phyloP scores from a whole-genome alignment of 2,329 filamentous ascomycete genomes.

The Sporothrix dimorphospora region DNA sequence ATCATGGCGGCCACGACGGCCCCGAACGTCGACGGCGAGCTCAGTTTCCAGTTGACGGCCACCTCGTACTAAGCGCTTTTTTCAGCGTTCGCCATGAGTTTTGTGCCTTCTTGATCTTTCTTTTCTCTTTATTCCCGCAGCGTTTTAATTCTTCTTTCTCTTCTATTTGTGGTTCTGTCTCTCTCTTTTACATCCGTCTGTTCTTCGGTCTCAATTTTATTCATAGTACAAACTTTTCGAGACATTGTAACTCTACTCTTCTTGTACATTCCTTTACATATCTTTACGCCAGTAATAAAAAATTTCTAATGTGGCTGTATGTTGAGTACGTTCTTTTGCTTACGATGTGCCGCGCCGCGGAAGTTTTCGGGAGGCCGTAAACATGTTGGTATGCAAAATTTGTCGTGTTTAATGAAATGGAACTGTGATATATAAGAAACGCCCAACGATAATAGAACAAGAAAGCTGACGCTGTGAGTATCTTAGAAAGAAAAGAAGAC shows the following conservation, averaged over 20 bases:
- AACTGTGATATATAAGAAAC: not conserved
- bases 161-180: not conserved
- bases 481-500: not conserved
- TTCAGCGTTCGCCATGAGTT: not conserved
- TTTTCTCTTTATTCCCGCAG: not conserved
- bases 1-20: not conserved
- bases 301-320: not conserved
- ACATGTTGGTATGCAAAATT: too few species aligned
- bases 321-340: not conserved
- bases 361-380: too few species aligned
- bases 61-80: not conserved
- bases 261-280: not conserved
- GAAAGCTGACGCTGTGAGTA: not conserved
- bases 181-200: not conserved
- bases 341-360: too few species aligned
- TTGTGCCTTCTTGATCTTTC: not conserved
- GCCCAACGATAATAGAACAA: not conserved
- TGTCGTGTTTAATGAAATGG: not conserved
- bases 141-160: not conserved
- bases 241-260: not conserved
- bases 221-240: not conserved
- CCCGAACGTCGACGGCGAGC: not conserved
- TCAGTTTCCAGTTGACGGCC: not conserved
- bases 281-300: not conserved
- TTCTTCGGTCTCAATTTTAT: not conserved